phyloP scores from a whole-genome alignment of 1,139 yeast species.

The Kazachstania sp. region DNA sequence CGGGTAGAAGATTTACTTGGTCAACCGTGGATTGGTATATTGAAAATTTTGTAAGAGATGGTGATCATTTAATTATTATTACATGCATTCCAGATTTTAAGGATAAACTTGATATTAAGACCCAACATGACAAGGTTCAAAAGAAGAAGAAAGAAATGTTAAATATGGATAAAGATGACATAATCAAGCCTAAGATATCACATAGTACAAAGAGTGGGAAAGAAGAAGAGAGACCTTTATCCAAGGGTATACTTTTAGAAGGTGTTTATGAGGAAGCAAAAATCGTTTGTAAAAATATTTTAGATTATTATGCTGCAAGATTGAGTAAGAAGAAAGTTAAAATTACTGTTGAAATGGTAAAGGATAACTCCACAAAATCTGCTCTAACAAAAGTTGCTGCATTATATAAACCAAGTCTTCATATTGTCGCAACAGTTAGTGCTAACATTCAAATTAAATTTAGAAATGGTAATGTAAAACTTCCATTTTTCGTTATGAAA shows the following conservation, averaged over 20 bases:
- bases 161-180: background rate
- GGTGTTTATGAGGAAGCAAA: conserved; percentile 31
- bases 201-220: background rate
- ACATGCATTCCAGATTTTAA: conserved; percentile 36
- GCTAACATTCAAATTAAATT: conserved; percentile 30
- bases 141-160: conserved; percentile 5
- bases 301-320: conserved; percentile 35
- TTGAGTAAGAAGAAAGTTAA: conserved; percentile 36
- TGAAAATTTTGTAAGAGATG: conserved; percentile 44
- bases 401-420: conserved; percentile 49
- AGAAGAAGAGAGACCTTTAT: conserved; percentile 2
- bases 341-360: conserved; percentile 49
- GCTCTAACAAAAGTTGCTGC: conserved; percentile 44
- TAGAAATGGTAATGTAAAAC: conserved; percentile 28
- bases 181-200: background rate
- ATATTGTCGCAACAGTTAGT: conserved; percentile 35
- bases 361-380: conserved; percentile 33
- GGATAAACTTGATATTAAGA: conserved; percentile 10
- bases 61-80: conserved; percentile 53
- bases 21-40: conserved; percentile 62
- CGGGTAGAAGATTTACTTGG: conserved; percentile 63
- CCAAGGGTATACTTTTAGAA: conserved; percentile 10
- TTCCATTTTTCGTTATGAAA: conserved; percentile 31
- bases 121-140: conserved; percentile 10
- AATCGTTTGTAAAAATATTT: conserved; percentile 36